phyloP scores from a whole-genome alignment of 257 asterid species.

The Przewalskia tangutica region DNA sequence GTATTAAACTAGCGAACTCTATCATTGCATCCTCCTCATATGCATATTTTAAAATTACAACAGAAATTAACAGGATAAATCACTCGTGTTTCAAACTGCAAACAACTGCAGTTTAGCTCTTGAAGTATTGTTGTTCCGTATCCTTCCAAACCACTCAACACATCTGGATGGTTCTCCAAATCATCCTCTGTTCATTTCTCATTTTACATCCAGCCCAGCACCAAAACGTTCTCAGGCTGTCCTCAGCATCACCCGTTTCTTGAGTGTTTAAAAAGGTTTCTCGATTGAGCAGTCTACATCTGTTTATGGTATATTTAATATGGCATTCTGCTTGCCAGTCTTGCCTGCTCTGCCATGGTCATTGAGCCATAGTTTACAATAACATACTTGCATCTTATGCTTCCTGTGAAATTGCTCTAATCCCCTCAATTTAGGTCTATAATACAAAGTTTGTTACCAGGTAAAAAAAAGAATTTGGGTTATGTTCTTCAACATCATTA shows the following conservation, averaged over 20 bases:
- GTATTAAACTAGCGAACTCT: background rate
- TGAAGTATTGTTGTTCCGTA: background rate
- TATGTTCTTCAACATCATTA: background rate
- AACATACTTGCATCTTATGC: background rate
- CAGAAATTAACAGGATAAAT: background rate
- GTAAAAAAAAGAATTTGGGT: background rate
- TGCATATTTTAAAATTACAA: background rate
- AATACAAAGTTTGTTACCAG: no score
- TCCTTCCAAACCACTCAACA: background rate
- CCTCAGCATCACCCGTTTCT: background rate
- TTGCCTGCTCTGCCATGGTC: background rate
- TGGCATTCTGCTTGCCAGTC: background rate
- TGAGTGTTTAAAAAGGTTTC: background rate
- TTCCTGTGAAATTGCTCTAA: background rate
- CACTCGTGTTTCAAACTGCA: background rate
- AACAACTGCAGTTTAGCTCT: background rate
- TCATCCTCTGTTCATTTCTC: background rate
- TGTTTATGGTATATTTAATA: background rate
- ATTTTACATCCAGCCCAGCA: background rate
- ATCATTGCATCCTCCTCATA: background rate
- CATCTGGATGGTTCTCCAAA: background rate
- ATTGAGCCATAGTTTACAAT: background rate
- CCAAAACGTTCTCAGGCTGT: background rate
- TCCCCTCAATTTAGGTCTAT: background rate
- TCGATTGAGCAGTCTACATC: background rate